A percentile compares a stretch with the other conserved stretches of the same genome.
phyloP scores from a whole-genome alignment of 768 basidiomycete genomes.

The Amanita rubescens region DNA sequence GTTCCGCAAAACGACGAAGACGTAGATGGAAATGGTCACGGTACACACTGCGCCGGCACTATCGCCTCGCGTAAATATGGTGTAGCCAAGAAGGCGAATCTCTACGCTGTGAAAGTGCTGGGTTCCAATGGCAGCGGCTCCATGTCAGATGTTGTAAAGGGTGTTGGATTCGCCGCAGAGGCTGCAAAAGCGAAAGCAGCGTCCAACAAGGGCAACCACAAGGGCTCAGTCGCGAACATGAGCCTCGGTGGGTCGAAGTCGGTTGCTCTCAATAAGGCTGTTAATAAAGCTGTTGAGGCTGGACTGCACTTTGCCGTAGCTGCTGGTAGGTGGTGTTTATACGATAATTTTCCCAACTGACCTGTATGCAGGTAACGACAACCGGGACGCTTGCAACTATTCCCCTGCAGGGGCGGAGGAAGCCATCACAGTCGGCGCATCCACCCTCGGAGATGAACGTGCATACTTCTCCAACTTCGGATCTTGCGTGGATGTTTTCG shows the following conservation, averaged over 20 bases:
- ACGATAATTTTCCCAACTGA: not conserved
- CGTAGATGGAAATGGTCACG: constrained; percentile 92
- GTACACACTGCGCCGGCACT: constrained; percentile 91
- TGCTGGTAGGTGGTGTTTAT: constrained; percentile 53
- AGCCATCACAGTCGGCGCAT: constrained; percentile 93
- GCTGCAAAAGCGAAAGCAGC: constrained; percentile 47
- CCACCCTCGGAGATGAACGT: constrained; percentile 71
- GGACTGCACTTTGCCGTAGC: constrained; percentile 98
- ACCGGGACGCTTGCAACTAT: constrained; percentile 85
- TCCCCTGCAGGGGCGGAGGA: constrained; percentile 88
- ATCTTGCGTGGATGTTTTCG: constrained; percentile 87
- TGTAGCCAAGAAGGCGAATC: constrained; percentile 89
- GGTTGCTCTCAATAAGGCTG: constrained; percentile 70
- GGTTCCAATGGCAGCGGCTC: constrained; percentile 92
- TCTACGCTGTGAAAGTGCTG: constrained; percentile 88
- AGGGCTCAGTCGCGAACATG: constrained; percentile 97
- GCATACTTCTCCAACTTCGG: constrained; percentile 94
- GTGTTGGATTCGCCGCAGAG: constrained; percentile 74
- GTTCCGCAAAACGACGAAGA: constrained; percentile 80
- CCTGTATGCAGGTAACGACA: constrained; percentile 56
- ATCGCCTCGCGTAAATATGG: constrained; percentile 92
- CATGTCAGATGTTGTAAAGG: constrained; percentile 90
- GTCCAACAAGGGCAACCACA: constrained; percentile 78
- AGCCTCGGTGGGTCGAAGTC: constrained; percentile 95
- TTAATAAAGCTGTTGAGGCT: constrained; percentile 73